Conservation (phyloP, 306 rosid species). For the Astragalus glycyphyllos region DNA sequence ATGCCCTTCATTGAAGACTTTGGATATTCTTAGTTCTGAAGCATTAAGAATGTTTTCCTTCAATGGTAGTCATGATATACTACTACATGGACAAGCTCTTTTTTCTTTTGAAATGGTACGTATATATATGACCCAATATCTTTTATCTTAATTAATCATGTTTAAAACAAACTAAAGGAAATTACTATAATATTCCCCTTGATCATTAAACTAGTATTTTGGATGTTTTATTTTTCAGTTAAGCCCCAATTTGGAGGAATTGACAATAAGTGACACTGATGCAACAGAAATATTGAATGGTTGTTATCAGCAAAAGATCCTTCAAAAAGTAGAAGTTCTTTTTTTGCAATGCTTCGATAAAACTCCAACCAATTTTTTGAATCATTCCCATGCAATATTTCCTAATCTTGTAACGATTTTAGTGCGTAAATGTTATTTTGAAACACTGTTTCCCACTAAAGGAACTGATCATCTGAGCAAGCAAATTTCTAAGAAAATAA, state of each 20-base stretch:
- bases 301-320: background rate
- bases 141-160: background rate
- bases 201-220: background rate
- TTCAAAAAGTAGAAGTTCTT: background rate
- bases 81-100: background rate
- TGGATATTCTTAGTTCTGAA: background rate
- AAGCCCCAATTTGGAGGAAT: background rate
- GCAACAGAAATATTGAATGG: too few relatives aligned
- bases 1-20: slow-evolving; percentile 5
- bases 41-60: background rate
- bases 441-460: background rate
- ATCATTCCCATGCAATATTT: background rate
- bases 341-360: too few relatives aligned
- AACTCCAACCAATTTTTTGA: too few relatives aligned
- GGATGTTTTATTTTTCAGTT: background rate
- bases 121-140: too few relatives aligned
- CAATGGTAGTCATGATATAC: too few relatives aligned
- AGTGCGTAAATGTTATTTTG: background rate
- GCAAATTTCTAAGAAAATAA: background rate
- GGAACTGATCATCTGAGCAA: background rate
- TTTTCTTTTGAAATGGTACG: background rate
- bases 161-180: background rate
- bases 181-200: background rate
- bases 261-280: slow-evolving; percentile 5
- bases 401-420: background rate